Conservation (phyloP, 169 alveolate species). For the Plasmodium fragile region DNA sequence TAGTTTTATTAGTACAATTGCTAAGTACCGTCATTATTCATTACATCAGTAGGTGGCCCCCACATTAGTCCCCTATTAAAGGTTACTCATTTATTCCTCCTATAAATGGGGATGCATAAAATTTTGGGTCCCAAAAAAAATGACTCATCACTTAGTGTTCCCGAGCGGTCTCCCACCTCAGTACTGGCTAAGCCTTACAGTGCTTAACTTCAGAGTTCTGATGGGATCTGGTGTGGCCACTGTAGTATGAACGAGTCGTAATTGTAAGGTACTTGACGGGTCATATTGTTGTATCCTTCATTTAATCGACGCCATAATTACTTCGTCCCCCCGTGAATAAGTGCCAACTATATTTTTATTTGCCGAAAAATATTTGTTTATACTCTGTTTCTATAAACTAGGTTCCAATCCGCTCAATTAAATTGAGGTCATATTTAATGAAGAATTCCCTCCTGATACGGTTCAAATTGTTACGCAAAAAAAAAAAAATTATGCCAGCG, state of each 20-base stretch:
- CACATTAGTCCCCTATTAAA: too few species aligned
- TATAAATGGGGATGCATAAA: too few species aligned
- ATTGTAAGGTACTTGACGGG: neutral
- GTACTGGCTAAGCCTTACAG: constrained; percentile 92
- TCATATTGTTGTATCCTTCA: neutral
- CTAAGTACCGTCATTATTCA: neutral
- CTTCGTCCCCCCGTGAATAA: neutral
- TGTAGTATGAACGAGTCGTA: constrained; percentile 87
- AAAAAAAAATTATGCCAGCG: too few species aligned
- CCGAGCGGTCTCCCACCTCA: constrained; percentile 95
- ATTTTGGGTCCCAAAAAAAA: constrained; percentile 4
- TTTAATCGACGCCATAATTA: neutral
- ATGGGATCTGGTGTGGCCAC: constrained; percentile 94
- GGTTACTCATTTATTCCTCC: neutral
- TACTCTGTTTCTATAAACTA: too few species aligned
- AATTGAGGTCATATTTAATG: neutral
- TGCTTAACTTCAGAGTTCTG: constrained; percentile 95
- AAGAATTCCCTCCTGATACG: neutral
- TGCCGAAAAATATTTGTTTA: neutral
- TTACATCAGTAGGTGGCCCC: neutral
- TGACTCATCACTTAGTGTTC: constrained; percentile 82
- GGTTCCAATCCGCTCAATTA: neutral
- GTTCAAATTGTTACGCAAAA: neutral
- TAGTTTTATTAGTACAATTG: neutral
- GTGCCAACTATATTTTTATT: neutral